phyloP scores from a whole-genome alignment of 768 basidiomycete genomes.

The Cystofilobasidium macerans region DNA sequence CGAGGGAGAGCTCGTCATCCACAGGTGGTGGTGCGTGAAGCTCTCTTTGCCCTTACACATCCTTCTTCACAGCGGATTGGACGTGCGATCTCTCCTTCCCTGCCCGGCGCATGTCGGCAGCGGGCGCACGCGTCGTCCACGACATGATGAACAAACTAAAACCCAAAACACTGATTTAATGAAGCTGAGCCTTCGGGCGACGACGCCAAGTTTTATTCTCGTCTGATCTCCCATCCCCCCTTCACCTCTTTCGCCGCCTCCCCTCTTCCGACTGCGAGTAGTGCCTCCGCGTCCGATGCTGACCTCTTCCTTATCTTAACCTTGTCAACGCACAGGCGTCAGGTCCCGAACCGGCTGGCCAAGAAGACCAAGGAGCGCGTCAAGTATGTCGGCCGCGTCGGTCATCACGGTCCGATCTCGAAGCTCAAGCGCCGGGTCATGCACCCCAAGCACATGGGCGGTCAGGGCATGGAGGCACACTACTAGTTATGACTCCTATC shows the following conservation, averaged over 20 bases:
- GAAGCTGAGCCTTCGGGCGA: constrained; percentile 1
- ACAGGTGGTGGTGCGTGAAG: constrained; percentile 17
- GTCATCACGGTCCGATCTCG: neutral
- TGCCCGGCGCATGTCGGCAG: neutral
- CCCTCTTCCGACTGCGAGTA: neutral
- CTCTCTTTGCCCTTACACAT: neutral
- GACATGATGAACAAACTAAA: constrained; percentile 8
- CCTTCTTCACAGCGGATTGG: neutral
- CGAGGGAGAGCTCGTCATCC: constrained; percentile 24
- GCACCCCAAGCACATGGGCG: neutral
- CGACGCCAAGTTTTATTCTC: constrained; percentile 1
- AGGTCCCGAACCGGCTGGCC: neutral
- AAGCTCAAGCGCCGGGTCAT: constrained; percentile 6
- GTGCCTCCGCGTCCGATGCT: neutral
- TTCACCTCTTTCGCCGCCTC: neutral
- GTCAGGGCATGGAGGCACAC: neutral
- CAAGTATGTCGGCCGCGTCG: constrained; percentile 1
- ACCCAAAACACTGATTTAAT: neutral
- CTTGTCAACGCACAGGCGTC: neutral
- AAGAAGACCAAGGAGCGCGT: neutral
- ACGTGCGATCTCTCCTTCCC: no score
- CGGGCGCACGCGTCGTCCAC: neutral
- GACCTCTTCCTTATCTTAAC: neutral
- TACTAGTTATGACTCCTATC: neutral
- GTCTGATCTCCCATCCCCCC: neutral